Percentiles rank a stretch among this genome's conserved stretches.
Conservation (phyloP, 2,329 filamentous ascomycete genomes). For the Gaeumannomyces sp. region DNA sequence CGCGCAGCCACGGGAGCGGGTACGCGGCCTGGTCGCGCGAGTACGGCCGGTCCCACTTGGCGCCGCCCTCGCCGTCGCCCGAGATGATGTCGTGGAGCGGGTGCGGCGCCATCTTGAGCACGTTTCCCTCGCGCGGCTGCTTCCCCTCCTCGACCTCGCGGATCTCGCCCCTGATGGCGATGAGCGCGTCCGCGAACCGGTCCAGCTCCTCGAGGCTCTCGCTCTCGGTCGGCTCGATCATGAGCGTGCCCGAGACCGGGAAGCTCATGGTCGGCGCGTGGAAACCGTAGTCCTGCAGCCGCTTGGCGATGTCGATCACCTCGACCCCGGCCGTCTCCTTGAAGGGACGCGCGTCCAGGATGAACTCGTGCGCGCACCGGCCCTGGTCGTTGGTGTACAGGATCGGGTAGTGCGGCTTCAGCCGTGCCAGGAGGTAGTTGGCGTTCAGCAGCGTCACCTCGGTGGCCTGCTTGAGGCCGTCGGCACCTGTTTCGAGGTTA, state of each 20-base stretch:
- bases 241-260: slow-evolving; percentile 90
- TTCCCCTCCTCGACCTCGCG: slow-evolving; percentile 73
- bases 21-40: slow-evolving; percentile 79
- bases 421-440: slow-evolving; percentile 88
- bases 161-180: slow-evolving; percentile 82
- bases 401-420: slow-evolving; percentile 80
- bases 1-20: slow-evolving; percentile 70
- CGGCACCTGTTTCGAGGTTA: slow-evolving; percentile 36
- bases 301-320: slow-evolving; percentile 92
- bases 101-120: slow-evolving; percentile 86
- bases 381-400: slow-evolving; percentile 88
- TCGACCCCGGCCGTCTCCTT: slow-evolving; percentile 77
- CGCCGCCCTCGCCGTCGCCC: slow-evolving; percentile 41
- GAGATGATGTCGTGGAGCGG: slow-evolving; percentile 72
- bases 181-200: slow-evolving; percentile 84
- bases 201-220: slow-evolving; percentile 91
- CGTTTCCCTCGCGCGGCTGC: slow-evolving; percentile 68
- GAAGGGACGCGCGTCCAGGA: slow-evolving; percentile 82
- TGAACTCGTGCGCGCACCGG: slow-evolving; percentile 95
- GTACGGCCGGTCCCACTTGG: slow-evolving; percentile 77
- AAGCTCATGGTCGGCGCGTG: slow-evolving; percentile 96
- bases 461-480: slow-evolving; percentile 81
- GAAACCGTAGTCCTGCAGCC: slow-evolving; percentile 95
- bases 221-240: slow-evolving; percentile 96
- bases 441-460: slow-evolving; percentile 92